Base-by-base conservation (phyloP, 192 early-diverging fungal genomes). In the Funneliformis geosporum region DNA sequence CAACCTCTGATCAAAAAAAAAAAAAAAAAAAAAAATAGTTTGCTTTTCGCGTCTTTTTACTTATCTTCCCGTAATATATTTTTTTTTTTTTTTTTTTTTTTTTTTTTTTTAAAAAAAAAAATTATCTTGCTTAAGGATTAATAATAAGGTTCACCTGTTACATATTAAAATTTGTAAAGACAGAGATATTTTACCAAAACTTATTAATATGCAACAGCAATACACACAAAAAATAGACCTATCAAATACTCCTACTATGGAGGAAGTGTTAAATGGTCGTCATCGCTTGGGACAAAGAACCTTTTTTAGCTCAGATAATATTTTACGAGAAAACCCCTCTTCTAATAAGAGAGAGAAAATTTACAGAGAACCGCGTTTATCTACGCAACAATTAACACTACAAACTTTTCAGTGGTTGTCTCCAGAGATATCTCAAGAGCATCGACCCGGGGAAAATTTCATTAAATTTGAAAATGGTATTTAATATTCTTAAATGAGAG, bases 261-360 rank as follows among this genome's bases (percentile, higher is more conserved):
- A 66, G n/a, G 64, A 66, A 33, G 64, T 66, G 16, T 33, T 66
- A 33, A 66, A 66, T 28, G 64, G 64, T 2, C n/a, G 64, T 18
- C 28, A 33, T 38, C 18, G 21, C 6, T 55, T 18, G 50, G 18
- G 50, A 55, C 50, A 55, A 55, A 55, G 50, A 18, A 21, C 50
- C 14, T 55, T 33, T 33, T 33, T 55, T 21, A 55, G 18, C 21
- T 55, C 50, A 55, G 50, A 55, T 14, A 55, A 55, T 55, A 18
- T 55, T 55, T 55, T 55, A 55, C 50, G 21, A 55, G 50, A 55
- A 55, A 55, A 55, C 3, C 21, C 18, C 16, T 50, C 47, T 50
- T 50, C 12, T 18, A 55, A 21, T 55, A 55, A 55, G 21, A 16
- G 50, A 21, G 50, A 55, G 7, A 55, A 55, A 55, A 55, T 14